These are phyloP conservation scores for Tubosaeta brunneosetosa DNA, from an alignment of 768 basidiomycete genomes.

Conservation along the genomic window DNA sequence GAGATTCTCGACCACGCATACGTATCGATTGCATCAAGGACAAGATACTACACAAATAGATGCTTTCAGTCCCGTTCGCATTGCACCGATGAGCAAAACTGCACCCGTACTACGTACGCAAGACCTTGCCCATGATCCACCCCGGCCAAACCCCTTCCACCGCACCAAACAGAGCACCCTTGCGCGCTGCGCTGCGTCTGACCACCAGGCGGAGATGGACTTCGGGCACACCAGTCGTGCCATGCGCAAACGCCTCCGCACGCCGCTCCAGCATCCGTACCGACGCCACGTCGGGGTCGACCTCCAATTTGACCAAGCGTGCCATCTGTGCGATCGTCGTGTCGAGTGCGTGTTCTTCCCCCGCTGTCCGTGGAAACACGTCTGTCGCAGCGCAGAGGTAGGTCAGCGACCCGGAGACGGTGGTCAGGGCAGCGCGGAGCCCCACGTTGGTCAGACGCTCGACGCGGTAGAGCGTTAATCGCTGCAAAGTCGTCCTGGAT, in stretches of 20 bases:
- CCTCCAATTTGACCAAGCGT: neutral
- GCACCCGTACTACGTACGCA: no score
- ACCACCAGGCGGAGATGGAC: no score
- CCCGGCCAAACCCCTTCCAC: no score
- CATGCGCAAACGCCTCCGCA: neutral
- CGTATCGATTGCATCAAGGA: no score
- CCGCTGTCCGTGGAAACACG: no score
- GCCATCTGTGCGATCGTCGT: neutral
- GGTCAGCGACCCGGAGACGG: constrained; percentile 1
- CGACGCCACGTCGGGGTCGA: neutral
- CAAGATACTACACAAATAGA: no score
- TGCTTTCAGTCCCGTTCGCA: no score
- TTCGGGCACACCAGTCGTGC: neutral
- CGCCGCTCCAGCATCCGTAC: constrained; percentile 6
- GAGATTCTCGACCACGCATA: no score
- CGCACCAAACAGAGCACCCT: no score
- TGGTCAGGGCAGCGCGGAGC: neutral
- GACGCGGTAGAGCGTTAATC: neutral
- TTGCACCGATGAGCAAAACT: no score
- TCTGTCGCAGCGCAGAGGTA: neutral
- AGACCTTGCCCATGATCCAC: no score
- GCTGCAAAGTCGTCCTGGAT: constrained; percentile 5
- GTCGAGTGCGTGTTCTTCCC: constrained; percentile 8
- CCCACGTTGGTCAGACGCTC: constrained; percentile 2
- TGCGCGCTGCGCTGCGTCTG: no score